phyloP scores from a whole-genome alignment of 108 stramenopile species.

The Asterionellopsis glacialis region DNA sequence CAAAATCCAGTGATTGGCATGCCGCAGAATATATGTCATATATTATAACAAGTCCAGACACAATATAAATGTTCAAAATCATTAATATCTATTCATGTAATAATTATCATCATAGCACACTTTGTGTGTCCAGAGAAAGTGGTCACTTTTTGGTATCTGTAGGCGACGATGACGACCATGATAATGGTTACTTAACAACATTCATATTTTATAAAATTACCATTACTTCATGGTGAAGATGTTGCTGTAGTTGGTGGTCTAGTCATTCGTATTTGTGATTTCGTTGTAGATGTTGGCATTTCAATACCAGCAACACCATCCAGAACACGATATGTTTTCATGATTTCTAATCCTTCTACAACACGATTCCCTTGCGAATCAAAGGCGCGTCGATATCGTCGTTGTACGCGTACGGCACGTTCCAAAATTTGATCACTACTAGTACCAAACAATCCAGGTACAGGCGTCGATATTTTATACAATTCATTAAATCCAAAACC shows the following conservation, averaged over 20 bases:
- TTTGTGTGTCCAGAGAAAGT: too few species aligned
- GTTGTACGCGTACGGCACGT: constrained; percentile 38
- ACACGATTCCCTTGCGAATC: constrained; percentile 47
- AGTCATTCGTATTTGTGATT: constrained; percentile 21
- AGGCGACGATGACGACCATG: too few species aligned
- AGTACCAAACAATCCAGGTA: constrained; percentile 16
- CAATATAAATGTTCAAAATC: too few species aligned
- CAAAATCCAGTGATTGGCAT: too few species aligned
- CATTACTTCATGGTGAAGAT: too few species aligned
- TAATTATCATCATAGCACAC: too few species aligned
- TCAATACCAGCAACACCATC: constrained; percentile 70
- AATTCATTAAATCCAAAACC: constrained; percentile 54
- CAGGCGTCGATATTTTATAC: constrained; percentile 24
- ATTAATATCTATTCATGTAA: too few species aligned
- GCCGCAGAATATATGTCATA: too few species aligned
- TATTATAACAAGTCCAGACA: too few species aligned
- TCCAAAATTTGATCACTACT: constrained; percentile 2
- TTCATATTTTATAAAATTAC: too few species aligned
- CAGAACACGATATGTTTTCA: constrained; percentile 58
- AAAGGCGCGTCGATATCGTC: constrained; percentile 41
- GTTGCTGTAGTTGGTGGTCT: constrained; percentile 15
- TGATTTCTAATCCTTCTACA: constrained; percentile 65
- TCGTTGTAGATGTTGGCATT: constrained; percentile 54
- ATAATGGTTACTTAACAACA: too few species aligned
- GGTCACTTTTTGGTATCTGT: too few species aligned